A percentile compares a stretch with the other conserved stretches of the same genome.
Conservation (phyloP, 23 red algal genomes). For the Gracilaria gracilis region DNA sequence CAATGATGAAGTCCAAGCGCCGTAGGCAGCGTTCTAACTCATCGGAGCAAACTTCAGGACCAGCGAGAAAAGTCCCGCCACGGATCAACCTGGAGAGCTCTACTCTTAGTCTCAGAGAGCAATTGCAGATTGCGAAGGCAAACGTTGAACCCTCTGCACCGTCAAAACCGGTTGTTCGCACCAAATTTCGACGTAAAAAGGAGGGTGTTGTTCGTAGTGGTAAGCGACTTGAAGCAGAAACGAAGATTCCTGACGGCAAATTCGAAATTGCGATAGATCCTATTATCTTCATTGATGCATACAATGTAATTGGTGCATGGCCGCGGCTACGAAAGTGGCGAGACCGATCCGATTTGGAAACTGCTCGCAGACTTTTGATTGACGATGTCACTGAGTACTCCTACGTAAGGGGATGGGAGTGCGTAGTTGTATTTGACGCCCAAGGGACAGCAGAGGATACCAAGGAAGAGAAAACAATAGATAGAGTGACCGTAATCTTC, state of each 20-base stretch:
- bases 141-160: background rate
- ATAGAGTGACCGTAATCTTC: conserved; percentile 55
- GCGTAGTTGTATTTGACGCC: conserved; percentile 84
- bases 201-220: conserved; percentile 28
- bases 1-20: conserved; percentile 34
- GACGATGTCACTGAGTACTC: conserved; percentile 69
- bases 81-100: conserved; percentile 29
- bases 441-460: conserved; percentile 34
- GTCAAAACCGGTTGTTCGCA: conserved; percentile 15
- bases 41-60: background rate
- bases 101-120: conserved; percentile 24
- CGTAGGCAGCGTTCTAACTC: background rate
- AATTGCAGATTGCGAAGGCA: conserved; percentile 17
- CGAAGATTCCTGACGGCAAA: conserved; percentile 59
- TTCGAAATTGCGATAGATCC: conserved; percentile 35
- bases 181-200: conserved; percentile 60
- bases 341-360: conserved; percentile 51
- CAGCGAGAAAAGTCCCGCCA: background rate
- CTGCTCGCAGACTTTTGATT: conserved; percentile 58
- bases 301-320: conserved; percentile 85
- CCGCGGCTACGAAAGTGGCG: conserved; percentile 67
- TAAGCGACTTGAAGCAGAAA: background rate
- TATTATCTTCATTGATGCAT: conserved; percentile 78
- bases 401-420: conserved; percentile 62
- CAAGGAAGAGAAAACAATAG: conserved; percentile 1